Evolutionary conservation across 805 yeast genomes (phyloP).

Genomic region (Ogataea paradorogensis): DNA sequence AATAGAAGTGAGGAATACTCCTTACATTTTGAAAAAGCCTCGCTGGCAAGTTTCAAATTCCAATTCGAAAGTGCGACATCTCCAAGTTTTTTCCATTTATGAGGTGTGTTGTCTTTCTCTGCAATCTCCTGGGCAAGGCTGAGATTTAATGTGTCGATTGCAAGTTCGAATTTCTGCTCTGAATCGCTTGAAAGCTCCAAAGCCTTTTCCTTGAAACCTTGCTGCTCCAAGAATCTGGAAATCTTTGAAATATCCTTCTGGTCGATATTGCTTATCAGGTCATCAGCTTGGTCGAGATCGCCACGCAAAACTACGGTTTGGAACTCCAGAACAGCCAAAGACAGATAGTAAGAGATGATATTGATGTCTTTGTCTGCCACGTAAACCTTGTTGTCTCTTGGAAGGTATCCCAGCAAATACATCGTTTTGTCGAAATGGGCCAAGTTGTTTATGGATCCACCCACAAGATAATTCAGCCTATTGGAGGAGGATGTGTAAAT

Average conservation of each 20-base stretch:
- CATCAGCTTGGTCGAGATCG: slow-evolving; percentile 80
- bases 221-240: slow-evolving; percentile 90
- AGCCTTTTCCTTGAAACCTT: slow-evolving; percentile 84
- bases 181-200: slow-evolving; percentile 76
- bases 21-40: slow-evolving; percentile 71
- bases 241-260: slow-evolving; percentile 70
- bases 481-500: slow-evolving; percentile 84
- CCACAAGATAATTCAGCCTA: slow-evolving; percentile 91
- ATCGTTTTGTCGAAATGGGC: slow-evolving; percentile 88
- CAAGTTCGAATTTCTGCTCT: slow-evolving; percentile 90
- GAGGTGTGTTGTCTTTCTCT: slow-evolving; percentile 47
- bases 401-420: slow-evolving; percentile 84
- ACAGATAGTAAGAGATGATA: slow-evolving; percentile 75
- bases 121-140: slow-evolving; percentile 69
- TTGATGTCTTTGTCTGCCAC: slow-evolving; percentile 88
- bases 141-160: slow-evolving; percentile 72
- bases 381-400: slow-evolving; percentile 86
- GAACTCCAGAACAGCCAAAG: slow-evolving; percentile 85
- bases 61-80: slow-evolving; percentile 78
- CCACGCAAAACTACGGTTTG: slow-evolving; percentile 96
- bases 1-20: slow-evolving; percentile 82
- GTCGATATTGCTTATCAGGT: slow-evolving; percentile 59
- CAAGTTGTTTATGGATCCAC: slow-evolving; percentile 87
- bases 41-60: slow-evolving; percentile 77
- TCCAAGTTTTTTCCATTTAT: slow-evolving; percentile 90